Percentiles rank a stretch among this genome's conserved stretches.
Evolutionary conservation across 306 rosid species (phyloP).

Genomic region (Casuarina cunninghamiana): DNA sequence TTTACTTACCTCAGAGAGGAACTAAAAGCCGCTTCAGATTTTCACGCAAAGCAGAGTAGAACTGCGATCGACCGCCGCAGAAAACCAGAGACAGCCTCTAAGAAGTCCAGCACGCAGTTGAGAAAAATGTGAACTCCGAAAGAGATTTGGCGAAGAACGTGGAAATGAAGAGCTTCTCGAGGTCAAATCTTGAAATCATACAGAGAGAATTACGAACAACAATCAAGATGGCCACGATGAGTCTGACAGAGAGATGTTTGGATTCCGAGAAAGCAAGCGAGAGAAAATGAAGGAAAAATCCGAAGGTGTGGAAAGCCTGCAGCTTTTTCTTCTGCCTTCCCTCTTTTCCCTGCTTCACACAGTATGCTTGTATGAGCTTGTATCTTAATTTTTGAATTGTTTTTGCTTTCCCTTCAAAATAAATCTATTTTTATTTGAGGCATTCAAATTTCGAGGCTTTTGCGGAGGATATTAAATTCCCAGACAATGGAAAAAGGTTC

Average conservation of each 20-base stretch:
- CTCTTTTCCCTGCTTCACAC: constrained; percentile 28
- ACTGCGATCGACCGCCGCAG: constrained; percentile 20
- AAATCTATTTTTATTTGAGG: constrained; percentile 29
- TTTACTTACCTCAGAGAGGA: constrained; percentile 48
- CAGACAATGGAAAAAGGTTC: background rate
- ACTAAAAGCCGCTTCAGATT: constrained; percentile 17
- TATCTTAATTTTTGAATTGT: constrained; percentile 6
- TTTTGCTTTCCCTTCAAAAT: background rate
- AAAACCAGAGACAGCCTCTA: background rate
- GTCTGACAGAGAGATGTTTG: constrained; percentile 40
- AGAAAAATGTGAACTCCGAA: constrained; percentile 25
- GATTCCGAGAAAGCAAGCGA: constrained; percentile 44
- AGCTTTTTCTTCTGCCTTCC: constrained; percentile 45
- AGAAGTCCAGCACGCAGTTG: constrained; percentile 15
- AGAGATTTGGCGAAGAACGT: constrained; percentile 35
- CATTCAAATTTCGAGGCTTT: constrained; percentile 41
- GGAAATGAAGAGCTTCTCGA: constrained; percentile 16
- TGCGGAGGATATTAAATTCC: constrained; percentile 26
- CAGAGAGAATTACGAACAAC: constrained; percentile 6
- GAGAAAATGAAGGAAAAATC: constrained; percentile 36
- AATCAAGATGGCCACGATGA: constrained; percentile 23
- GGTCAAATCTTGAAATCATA: constrained; percentile 28
- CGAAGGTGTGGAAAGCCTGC: constrained; percentile 46
- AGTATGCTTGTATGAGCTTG: background rate
- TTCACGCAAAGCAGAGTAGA: constrained; percentile 15